Conservation (phyloP, 2,329 filamentous ascomycete genomes). For the Colletotrichum sp. region DNA sequence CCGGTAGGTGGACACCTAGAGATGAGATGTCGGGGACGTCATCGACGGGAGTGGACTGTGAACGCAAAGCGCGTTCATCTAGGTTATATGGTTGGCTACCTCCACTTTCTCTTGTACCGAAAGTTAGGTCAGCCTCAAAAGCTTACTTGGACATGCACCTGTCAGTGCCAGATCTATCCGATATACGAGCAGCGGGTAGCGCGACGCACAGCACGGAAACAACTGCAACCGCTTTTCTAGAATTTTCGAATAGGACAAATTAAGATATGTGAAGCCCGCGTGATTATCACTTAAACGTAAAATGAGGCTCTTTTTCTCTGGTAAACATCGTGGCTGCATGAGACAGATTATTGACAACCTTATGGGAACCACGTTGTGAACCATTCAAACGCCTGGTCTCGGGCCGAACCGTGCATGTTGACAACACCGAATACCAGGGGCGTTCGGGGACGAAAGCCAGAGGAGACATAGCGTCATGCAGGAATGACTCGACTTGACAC, state of each 20-base stretch:
- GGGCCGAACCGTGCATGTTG: slow-evolving; percentile 18
- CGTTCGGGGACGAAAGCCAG: background rate
- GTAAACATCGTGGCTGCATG: background rate
- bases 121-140: background rate
- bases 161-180: background rate
- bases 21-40: background rate
- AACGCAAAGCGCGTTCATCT: background rate
- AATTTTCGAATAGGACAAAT: background rate
- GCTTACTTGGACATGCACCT: background rate
- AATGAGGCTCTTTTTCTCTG: background rate
- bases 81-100: background rate
- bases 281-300: background rate
- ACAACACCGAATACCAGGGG: background rate
- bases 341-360: background rate
- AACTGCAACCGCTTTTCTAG: background rate
- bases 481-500: background rate
- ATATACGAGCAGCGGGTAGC: background rate
- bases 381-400: background rate
- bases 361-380: background rate
- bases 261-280: background rate
- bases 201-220: background rate
- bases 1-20: too few relatives aligned
- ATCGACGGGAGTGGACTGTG: background rate
- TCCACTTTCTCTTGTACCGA: background rate
- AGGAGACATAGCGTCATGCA: background rate